These are phyloP conservation scores for Penicillium steckii DNA, from an alignment of 495 filamentous ascomycete genomes.

Conservation along the genomic window DNA sequence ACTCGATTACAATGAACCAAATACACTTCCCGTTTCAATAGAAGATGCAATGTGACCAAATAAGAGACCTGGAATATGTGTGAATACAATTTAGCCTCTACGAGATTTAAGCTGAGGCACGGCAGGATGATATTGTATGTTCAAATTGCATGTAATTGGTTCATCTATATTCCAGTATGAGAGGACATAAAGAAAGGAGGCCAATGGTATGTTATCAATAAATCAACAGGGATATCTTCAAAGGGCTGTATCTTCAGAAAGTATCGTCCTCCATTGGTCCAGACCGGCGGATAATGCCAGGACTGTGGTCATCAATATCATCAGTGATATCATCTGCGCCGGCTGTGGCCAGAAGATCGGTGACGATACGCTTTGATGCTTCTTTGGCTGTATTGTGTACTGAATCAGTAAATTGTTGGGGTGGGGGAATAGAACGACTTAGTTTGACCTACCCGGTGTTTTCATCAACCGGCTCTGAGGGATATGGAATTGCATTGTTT, in stretches of 20 bases:
- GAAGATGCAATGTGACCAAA: background rate
- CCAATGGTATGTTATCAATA: background rate
- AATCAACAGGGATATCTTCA: background rate
- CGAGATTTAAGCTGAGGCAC: too few relatives aligned
- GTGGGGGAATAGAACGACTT: background rate
- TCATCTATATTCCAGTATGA: background rate
- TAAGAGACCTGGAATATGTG: too few relatives aligned
- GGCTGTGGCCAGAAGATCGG: slow-evolving; percentile 83
- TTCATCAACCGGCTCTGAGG: slow-evolving; percentile 84
- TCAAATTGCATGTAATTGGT: background rate
- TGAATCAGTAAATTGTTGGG: background rate
- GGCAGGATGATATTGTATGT: too few relatives aligned
- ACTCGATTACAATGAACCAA: background rate
- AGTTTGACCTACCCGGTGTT: slow-evolving; percentile 69
- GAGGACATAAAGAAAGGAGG: background rate
- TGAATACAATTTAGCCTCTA: too few relatives aligned
- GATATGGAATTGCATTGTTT: slow-evolving; percentile 95
- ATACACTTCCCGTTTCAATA: background rate
- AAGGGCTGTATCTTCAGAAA: slow-evolving; percentile 46
- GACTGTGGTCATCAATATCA: slow-evolving; percentile 57
- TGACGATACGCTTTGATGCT: slow-evolving; percentile 88
- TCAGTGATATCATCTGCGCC: slow-evolving; percentile 50
- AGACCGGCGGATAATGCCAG: slow-evolving; percentile 70
- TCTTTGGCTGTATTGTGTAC: slow-evolving; percentile 63
- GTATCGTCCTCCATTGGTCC: slow-evolving; percentile 67